phyloP scores from a whole-genome alignment of 75 land plant species.

The Gnetum montanum region DNA sequence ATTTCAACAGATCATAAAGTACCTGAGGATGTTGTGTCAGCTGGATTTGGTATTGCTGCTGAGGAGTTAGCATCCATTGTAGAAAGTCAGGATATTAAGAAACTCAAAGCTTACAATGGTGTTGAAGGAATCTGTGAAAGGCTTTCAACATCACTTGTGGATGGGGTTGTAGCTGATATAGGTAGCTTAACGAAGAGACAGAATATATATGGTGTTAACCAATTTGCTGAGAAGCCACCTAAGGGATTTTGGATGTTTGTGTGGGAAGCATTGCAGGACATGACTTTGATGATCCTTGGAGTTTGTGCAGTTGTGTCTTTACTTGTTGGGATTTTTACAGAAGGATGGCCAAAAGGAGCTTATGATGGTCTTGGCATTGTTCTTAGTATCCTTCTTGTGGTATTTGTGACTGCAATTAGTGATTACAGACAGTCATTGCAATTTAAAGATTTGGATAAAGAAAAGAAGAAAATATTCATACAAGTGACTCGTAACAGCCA shows the following conservation, averaged over 20 bases:
- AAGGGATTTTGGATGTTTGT: slow-evolving; percentile 83
- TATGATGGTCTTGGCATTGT: slow-evolving; percentile 94
- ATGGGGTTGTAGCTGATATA: slow-evolving; percentile 35
- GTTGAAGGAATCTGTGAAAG: slow-evolving; percentile 62
- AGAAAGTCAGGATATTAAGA: slow-evolving; percentile 52
- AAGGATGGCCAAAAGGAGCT: slow-evolving; percentile 84
- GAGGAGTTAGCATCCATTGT: slow-evolving; percentile 64
- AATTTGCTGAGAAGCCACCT: slow-evolving; percentile 45
- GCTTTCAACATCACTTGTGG: slow-evolving; percentile 38
- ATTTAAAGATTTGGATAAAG: slow-evolving; percentile 83
- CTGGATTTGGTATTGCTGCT: slow-evolving; percentile 66
- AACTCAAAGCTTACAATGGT: slow-evolving; percentile 48
- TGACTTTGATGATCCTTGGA: slow-evolving; percentile 72
- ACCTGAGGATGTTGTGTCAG: slow-evolving; percentile 48
- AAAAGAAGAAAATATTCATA: slow-evolving; percentile 81
- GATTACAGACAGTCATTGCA: slow-evolving; percentile 92
- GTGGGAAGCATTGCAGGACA: slow-evolving; percentile 92
- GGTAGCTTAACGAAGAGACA: slow-evolving; percentile 36
- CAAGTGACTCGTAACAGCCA: slow-evolving; percentile 61
- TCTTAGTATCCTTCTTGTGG: slow-evolving; percentile 76
- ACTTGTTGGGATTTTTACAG: slow-evolving; percentile 62
- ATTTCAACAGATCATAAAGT: slow-evolving; percentile 31
- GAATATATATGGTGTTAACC: slow-evolving; percentile 63
- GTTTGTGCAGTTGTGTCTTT: slow-evolving; percentile 78
- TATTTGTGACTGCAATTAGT: slow-evolving; percentile 85